A percentile compares a stretch with the other conserved stretches of the same genome.
phyloP scores from a whole-genome alignment of 208 protist species.

The Trypanosoma caninum region DNA sequence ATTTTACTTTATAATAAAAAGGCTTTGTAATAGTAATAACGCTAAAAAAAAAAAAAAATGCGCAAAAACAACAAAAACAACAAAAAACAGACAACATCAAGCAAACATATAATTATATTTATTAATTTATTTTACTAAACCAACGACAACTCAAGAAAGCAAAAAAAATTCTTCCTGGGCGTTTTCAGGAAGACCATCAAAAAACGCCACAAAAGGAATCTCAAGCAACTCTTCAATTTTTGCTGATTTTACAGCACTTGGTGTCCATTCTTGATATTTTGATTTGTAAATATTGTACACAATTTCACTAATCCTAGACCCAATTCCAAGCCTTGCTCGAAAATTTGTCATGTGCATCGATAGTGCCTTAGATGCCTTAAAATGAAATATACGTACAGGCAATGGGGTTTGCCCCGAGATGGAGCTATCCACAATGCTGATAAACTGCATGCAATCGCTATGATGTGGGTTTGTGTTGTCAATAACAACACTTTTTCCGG shows the following conservation, averaged over 20 bases:
- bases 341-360: slow-evolving; percentile 80
- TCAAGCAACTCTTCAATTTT: slow-evolving; percentile 40
- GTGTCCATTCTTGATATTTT: slow-evolving; percentile 31
- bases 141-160: slow-evolving; percentile 40
- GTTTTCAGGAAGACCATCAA: slow-evolving; percentile 39
- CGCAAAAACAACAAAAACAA: not conserved
- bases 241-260: slow-evolving; percentile 29
- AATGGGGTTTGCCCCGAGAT: not conserved
- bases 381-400: slow-evolving; percentile 68
- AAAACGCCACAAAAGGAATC: slow-evolving; percentile 50
- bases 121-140: no score
- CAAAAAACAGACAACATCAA: slow-evolving; percentile 9
- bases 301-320: slow-evolving; percentile 38
- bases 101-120: no score
- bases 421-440: slow-evolving; percentile 38
- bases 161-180: slow-evolving; percentile 37
- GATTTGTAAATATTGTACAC: slow-evolving; percentile 60
- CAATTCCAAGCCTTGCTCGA: slow-evolving; percentile 36
- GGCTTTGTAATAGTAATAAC: slow-evolving; percentile 3
- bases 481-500: slow-evolving; percentile 76
- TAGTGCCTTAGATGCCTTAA: slow-evolving; percentile 48
- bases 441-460: slow-evolving; percentile 47
- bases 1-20: no score
- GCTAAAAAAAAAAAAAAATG: slow-evolving; percentile 16
- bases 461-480: slow-evolving; percentile 90